Conservation (phyloP, 2,329 filamentous ascomycete genomes). For the Cladorrhinum sp. region DNA sequence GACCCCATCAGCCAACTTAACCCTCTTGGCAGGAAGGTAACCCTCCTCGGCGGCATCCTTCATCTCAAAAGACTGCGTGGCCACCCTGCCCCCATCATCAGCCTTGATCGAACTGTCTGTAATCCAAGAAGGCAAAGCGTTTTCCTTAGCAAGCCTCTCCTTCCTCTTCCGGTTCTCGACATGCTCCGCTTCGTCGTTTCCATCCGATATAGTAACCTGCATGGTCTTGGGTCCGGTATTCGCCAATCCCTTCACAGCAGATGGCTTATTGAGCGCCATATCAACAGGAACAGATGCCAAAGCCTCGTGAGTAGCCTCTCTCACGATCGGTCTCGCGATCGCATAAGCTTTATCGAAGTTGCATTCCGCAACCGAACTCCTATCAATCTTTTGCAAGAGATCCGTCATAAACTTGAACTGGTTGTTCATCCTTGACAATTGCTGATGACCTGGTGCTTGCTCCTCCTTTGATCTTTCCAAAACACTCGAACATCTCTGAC, state of each 20-base stretch:
- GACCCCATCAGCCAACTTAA: slow-evolving; percentile 53
- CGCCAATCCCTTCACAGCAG: slow-evolving; percentile 66
- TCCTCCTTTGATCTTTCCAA: slow-evolving; percentile 66
- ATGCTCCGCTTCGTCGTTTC: slow-evolving; percentile 63
- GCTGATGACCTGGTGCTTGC: slow-evolving; percentile 67
- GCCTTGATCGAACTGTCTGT: slow-evolving; percentile 58
- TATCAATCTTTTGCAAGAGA: slow-evolving; percentile 72
- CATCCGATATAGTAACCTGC: slow-evolving; percentile 65
- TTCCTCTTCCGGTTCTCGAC: slow-evolving; percentile 60
- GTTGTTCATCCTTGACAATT: slow-evolving; percentile 71
- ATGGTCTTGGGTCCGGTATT: slow-evolving; percentile 67
- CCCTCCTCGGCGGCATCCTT: slow-evolving; percentile 45
- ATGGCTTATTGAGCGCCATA: slow-evolving; percentile 52
- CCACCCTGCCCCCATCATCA: slow-evolving; percentile 46
- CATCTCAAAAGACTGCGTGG: slow-evolving; percentile 35
- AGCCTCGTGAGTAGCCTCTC: slow-evolving; percentile 66
- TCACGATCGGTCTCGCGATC: slow-evolving; percentile 60
- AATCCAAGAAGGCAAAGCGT: slow-evolving; percentile 70
- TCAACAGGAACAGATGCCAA: slow-evolving; percentile 59
- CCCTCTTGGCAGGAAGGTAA: slow-evolving; percentile 54
- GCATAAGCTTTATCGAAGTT: slow-evolving; percentile 68
- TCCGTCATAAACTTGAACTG: slow-evolving; percentile 78
- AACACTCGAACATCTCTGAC: slow-evolving; percentile 69
- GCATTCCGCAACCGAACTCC: slow-evolving; percentile 69
- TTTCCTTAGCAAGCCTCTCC: slow-evolving; percentile 64